Evolutionary conservation across 257 asterid genomes (phyloP).

Genomic region (Apocynum venetum): DNA sequence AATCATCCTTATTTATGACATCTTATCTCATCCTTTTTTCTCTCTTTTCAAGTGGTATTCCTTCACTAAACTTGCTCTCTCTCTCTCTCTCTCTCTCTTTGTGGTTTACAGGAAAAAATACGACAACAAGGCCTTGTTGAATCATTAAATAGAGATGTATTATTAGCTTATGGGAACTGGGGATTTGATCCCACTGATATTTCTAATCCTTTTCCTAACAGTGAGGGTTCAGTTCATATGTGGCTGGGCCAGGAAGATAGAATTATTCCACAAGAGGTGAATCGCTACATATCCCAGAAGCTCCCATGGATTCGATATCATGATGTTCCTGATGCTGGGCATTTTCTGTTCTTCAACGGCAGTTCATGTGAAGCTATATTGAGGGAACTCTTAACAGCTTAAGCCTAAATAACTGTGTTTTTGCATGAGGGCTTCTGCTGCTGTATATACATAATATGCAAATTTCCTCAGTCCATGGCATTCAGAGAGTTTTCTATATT

Average conservation of each 20-base stretch:
- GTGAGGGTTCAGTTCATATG: slow-evolving; percentile 62
- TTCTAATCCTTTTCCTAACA: slow-evolving; percentile 53
- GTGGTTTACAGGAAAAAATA: neutral
- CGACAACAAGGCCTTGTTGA: slow-evolving; percentile 2
- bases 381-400: slow-evolving; percentile 1
- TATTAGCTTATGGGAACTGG: slow-evolving; percentile 31
- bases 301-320: slow-evolving; percentile 78
- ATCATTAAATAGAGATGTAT: slow-evolving; percentile 4
- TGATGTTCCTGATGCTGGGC: slow-evolving; percentile 68
- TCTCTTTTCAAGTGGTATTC: neutral
- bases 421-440: neutral
- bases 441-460: neutral
- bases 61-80: no score
- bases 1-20: neutral
- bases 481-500: no score
- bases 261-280: slow-evolving; percentile 40
- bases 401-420: no score
- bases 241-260: slow-evolving; percentile 82
- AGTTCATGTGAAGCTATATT: slow-evolving; percentile 50
- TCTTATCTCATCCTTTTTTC: neutral
- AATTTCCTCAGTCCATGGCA: neutral
- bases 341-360: slow-evolving; percentile 43
- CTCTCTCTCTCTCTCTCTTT: neutral
- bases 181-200: slow-evolving; percentile 59
- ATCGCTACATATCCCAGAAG: slow-evolving; percentile 38